Evolutionary conservation across 2,329 filamentous ascomycete species (phyloP).

Genomic region (Fusarium pilosicola): DNA sequence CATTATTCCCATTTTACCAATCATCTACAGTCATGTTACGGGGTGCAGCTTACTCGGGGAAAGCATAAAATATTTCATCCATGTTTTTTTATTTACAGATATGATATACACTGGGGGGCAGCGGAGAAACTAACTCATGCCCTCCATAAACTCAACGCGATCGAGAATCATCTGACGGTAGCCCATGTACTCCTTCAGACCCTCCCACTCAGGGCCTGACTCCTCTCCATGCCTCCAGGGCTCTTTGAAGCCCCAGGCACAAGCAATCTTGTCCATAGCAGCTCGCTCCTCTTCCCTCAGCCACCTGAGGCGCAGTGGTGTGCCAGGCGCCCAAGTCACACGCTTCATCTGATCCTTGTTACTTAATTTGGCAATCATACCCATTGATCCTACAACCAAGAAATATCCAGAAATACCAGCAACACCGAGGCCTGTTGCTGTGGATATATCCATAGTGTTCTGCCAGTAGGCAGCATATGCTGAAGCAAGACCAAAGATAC

Average conservation of each 20-base stretch:
- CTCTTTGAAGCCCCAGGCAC: constrained; percentile 92
- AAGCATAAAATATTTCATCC: neutral
- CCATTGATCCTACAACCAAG: constrained; percentile 81
- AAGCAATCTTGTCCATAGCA: constrained; percentile 85
- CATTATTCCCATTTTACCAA: neutral
- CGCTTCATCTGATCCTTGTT: constrained; percentile 95
- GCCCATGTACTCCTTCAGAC: constrained; percentile 82
- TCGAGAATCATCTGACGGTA: constrained; percentile 91
- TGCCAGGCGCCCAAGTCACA: constrained; percentile 88
- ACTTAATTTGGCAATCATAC: constrained; percentile 84
- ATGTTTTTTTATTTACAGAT: constrained; percentile 32
- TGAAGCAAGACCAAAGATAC: constrained; percentile 75
- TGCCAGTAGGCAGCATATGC: constrained; percentile 55
- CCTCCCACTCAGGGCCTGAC: constrained; percentile 89
- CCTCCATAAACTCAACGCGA: constrained; percentile 88
- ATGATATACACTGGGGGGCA: constrained; percentile 31
- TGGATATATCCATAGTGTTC: constrained; percentile 79
- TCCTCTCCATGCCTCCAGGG: constrained; percentile 84
- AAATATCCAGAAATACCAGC: constrained; percentile 86
- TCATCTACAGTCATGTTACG: neutral
- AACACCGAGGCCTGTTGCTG: constrained; percentile 82
- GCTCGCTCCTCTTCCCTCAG: constrained; percentile 89
- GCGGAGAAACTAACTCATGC: constrained; percentile 66
- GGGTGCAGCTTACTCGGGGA: neutral
- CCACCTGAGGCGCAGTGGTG: constrained; percentile 84